Percentiles rank a stretch among this genome's conserved stretches.
These are phyloP conservation scores for Boletellus deceptivus DNA, from an alignment of 1,284 basidiomycete species.

Conservation along the genomic window DNA sequence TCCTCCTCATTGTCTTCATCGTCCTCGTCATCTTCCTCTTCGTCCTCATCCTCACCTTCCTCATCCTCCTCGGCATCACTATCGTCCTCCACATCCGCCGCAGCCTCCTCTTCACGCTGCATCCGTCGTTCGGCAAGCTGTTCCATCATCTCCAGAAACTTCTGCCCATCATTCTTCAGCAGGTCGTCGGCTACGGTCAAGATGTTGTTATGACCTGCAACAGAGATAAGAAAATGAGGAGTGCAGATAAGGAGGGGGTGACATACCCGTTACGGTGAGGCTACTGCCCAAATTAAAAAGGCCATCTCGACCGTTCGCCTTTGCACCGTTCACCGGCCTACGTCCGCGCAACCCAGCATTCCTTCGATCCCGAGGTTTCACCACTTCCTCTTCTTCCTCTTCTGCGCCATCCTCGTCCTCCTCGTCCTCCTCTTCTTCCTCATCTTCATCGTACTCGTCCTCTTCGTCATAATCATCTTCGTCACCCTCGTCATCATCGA, in stretches of 20 bases:
- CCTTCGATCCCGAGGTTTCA: conserved; percentile 36
- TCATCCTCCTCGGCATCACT: conserved; percentile 54
- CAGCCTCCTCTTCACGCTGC: conserved; percentile 90
- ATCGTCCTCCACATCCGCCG: conserved; percentile 63
- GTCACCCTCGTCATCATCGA: conserved; percentile 61
- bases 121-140: conserved; percentile 93
- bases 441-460: conserved; percentile 64
- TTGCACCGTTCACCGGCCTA: conserved; percentile 39
- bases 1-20: conserved; percentile 52
- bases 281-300: conserved; percentile 78
- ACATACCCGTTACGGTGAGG: conserved; percentile 81
- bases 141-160: conserved; percentile 99
- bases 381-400: conserved; percentile 58
- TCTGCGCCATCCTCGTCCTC: conserved; percentile 67
- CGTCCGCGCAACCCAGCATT: conserved; percentile 35
- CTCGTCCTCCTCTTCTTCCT: conserved; percentile 62
- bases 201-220: conserved; percentile 76
- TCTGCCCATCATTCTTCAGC: conserved; percentile 96
- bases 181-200: conserved; percentile 99
- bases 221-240: conserved; percentile 8
- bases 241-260: conserved; percentile 5
- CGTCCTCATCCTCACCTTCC: conserved; percentile 49
- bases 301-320: conserved; percentile 52
- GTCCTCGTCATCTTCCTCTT: conserved; percentile 41
- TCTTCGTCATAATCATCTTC: conserved; percentile 59